Conservation (phyloP, 2,329 filamentous ascomycete genomes). For the Ophidiomyces ophidiicola region DNA sequence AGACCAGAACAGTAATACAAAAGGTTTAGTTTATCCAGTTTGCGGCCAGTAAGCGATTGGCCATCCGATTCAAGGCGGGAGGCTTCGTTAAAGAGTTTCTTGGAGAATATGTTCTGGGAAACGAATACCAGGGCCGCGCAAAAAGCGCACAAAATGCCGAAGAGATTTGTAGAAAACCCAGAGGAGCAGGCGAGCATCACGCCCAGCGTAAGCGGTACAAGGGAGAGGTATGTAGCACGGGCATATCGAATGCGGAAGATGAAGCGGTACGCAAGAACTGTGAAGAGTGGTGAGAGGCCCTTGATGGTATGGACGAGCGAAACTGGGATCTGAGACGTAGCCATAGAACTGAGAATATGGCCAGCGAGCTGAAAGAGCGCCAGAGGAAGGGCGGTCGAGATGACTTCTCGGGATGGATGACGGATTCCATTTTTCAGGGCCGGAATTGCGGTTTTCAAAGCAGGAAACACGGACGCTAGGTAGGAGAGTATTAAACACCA, state of each 20-base stretch:
- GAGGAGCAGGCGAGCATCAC: slow-evolving; percentile 94
- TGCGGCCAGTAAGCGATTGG: slow-evolving; percentile 51
- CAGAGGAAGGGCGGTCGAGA: slow-evolving; percentile 77
- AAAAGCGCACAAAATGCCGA: slow-evolving; percentile 82
- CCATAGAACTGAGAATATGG: slow-evolving; percentile 85
- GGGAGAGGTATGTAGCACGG: slow-evolving; percentile 70
- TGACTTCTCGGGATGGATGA: slow-evolving; percentile 64
- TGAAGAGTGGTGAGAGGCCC: slow-evolving; percentile 88
- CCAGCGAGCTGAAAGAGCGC: slow-evolving; percentile 87
- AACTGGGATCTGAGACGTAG: slow-evolving; percentile 87
- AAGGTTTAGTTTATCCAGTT: slow-evolving; percentile 92
- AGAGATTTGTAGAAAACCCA: slow-evolving; percentile 74
- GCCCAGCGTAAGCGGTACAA: slow-evolving; percentile 84
- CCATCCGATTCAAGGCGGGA: slow-evolving; percentile 68
- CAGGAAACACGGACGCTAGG: slow-evolving; percentile 60
- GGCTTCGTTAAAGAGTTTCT: slow-evolving; percentile 92
- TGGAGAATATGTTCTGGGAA: slow-evolving; percentile 96
- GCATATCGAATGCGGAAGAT: slow-evolving; percentile 85
- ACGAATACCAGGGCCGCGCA: slow-evolving; percentile 90
- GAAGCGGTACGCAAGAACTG: slow-evolving; percentile 81
- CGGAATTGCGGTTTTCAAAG: slow-evolving; percentile 58
- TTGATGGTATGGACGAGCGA: slow-evolving; percentile 98
- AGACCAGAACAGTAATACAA: slow-evolving; percentile 94
- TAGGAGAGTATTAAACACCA: slow-evolving; percentile 74
- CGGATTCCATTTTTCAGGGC: slow-evolving; percentile 76